These are phyloP conservation scores for Rhodocollybia butyracea DNA, from an alignment of 768 basidiomycete species.

Conservation along the genomic window DNA sequence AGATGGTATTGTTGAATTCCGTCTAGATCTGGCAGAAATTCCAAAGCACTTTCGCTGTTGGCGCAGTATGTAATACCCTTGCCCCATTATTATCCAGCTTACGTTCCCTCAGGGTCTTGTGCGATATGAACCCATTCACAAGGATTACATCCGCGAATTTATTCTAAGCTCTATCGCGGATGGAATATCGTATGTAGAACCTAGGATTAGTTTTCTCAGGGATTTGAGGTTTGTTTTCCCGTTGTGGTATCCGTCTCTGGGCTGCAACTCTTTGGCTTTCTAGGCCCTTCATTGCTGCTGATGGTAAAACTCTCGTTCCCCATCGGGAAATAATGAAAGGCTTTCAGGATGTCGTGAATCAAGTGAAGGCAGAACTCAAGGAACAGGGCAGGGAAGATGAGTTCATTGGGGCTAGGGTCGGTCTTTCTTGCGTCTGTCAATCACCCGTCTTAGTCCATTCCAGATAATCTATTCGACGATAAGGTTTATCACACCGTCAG, in stretches of 20 bases:
- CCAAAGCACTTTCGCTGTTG: conserved; percentile 49
- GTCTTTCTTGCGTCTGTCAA: conserved; percentile 4
- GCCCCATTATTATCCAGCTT: background rate
- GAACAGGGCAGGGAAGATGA: conserved; percentile 51
- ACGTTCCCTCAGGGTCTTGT: conserved; percentile 33
- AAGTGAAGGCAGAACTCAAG: conserved; percentile 51
- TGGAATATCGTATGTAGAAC: conserved; percentile 70
- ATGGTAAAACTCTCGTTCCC: conserved; percentile 54
- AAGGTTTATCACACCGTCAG: conserved; percentile 50
- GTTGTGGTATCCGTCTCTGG: background rate
- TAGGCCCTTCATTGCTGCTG: conserved; percentile 38
- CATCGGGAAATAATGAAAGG: conserved; percentile 58
- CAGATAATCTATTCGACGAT: conserved; percentile 74
- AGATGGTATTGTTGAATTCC: background rate
- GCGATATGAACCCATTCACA: conserved; percentile 55
- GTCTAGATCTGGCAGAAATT: conserved; percentile 78
- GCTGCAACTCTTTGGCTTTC: conserved; percentile 19
- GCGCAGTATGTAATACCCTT: conserved; percentile 12
- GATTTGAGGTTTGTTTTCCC: conserved; percentile 36
- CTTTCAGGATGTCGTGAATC: conserved; percentile 48
- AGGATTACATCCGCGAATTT: conserved; percentile 60
- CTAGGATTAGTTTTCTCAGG: conserved; percentile 59
- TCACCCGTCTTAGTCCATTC: background rate
- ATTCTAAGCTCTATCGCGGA: conserved; percentile 62
- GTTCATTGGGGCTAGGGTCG: conserved; percentile 65